phyloP scores from a whole-genome alignment of 2,329 filamentous ascomycete genomes.

The Penicillium sp. region DNA sequence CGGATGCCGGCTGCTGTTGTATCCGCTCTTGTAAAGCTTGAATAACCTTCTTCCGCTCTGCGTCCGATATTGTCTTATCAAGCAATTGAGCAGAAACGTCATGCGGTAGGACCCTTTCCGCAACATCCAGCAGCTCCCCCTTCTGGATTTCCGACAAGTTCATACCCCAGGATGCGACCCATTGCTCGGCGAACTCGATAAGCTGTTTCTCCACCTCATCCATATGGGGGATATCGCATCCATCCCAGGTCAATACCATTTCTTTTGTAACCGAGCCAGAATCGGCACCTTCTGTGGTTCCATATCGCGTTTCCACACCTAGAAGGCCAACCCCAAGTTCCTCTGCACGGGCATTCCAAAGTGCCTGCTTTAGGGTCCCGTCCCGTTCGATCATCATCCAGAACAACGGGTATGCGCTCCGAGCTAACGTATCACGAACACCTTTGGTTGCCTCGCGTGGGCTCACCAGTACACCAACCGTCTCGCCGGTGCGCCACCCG shows the following conservation, averaged over 20 bases:
- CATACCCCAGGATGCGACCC: constrained; percentile 25
- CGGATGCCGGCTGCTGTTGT: background rate
- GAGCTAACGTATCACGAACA: constrained; percentile 60
- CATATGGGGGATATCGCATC: constrained; percentile 28
- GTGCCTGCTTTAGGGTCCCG: constrained; percentile 33
- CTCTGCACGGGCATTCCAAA: constrained; percentile 40
- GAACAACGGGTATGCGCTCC: constrained; percentile 62
- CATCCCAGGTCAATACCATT: constrained; percentile 32
- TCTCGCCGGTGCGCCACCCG: constrained; percentile 58
- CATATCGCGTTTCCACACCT: constrained; percentile 33
- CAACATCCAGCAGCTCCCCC: constrained; percentile 22
- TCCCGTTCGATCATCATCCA: constrained; percentile 44
- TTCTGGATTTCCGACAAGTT: constrained; percentile 13
- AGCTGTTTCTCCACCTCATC: constrained; percentile 26
- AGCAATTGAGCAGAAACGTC: constrained; percentile 5
- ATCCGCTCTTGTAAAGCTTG: constrained; percentile 10
- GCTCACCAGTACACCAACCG: constrained; percentile 63
- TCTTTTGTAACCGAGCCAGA: constrained; percentile 17
- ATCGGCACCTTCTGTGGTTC: constrained; percentile 9
- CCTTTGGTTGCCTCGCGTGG: constrained; percentile 67
- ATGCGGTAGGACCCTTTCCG: constrained; percentile 24
- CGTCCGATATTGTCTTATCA: constrained; percentile 15
- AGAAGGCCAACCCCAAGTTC: constrained; percentile 33
- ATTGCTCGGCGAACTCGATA: constrained; percentile 18
- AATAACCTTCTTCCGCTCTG: constrained; percentile 18